Evolutionary conservation across 495 filamentous ascomycete species (phyloP).

Genomic region (Sordaria brevicollis): DNA sequence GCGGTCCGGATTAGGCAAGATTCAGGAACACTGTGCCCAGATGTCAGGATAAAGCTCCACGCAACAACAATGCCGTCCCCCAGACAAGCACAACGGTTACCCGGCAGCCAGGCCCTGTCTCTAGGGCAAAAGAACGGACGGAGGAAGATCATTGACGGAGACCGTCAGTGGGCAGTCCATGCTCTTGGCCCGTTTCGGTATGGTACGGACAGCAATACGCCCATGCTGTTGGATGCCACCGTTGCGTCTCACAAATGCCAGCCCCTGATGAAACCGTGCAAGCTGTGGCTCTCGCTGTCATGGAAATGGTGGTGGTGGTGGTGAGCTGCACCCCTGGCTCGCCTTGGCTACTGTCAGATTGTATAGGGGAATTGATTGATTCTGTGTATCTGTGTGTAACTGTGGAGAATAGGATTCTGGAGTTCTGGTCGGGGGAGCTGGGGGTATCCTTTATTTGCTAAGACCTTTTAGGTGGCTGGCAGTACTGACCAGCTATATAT

Average conservation of each 20-base stretch:
- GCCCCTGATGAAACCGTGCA: conserved; percentile 19
- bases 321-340: background rate
- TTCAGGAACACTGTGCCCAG: background rate
- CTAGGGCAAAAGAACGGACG: background rate
- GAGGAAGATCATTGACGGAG: background rate
- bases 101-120: background rate
- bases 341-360: too few species aligned
- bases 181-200: conserved; percentile 6
- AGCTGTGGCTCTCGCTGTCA: conserved; percentile 16
- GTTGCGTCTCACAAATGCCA: conserved; percentile 7
- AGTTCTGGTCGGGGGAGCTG: too few species aligned
- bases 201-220: conserved; percentile 6
- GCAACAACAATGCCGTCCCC: background rate
- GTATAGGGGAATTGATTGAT: too few species aligned
- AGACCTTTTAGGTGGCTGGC: too few species aligned
- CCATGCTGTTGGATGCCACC: conserved; percentile 5
- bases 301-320: background rate
- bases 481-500: too few species aligned
- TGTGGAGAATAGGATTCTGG: too few species aligned
- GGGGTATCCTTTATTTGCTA: too few species aligned
- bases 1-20: background rate
- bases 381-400: too few species aligned
- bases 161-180: background rate
- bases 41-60: background rate
- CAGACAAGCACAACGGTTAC: background rate